phyloP scores from a whole-genome alignment of 2,329 filamentous ascomycete genomes.

The Aspergillus latus region DNA sequence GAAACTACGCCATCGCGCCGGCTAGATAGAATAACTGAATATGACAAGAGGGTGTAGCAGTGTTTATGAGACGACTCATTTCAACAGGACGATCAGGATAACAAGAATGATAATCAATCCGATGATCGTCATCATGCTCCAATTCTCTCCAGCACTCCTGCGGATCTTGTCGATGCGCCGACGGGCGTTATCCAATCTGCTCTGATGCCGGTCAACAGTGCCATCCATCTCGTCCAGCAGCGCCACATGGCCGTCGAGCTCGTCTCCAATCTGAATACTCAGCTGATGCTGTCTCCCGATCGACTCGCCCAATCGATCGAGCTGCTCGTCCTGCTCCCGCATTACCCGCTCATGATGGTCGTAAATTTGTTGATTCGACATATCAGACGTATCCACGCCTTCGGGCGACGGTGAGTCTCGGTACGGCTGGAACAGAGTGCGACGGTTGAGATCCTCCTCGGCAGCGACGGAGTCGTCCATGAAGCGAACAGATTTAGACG shows the following conservation, averaged over 20 bases:
- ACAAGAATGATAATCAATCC: slow-evolving; percentile 79
- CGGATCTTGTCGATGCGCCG: slow-evolving; percentile 70
- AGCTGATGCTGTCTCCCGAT: slow-evolving; percentile 89
- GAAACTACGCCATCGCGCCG: slow-evolving; percentile 12
- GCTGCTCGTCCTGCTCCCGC: slow-evolving; percentile 85
- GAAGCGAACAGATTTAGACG: slow-evolving; percentile 80
- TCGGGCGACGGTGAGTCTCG: slow-evolving; percentile 58
- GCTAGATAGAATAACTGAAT: slow-evolving; percentile 4
- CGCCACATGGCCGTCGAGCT: slow-evolving; percentile 85
- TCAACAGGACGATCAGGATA: slow-evolving; percentile 77
- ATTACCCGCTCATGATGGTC: slow-evolving; percentile 78
- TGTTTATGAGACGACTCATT: slow-evolving; percentile 46
- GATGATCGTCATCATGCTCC: slow-evolving; percentile 80
- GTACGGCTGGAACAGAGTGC: slow-evolving; percentile 59
- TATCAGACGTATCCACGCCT: slow-evolving; percentile 51
- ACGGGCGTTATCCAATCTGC: slow-evolving; percentile 71
- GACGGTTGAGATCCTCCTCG: slow-evolving; percentile 55
- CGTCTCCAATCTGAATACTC: slow-evolving; percentile 93
- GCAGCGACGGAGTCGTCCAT: slow-evolving; percentile 60
- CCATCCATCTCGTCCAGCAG: slow-evolving; percentile 88
- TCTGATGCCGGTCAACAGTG: slow-evolving; percentile 76
- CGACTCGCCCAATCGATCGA: slow-evolving; percentile 82
- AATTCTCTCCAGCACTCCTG: slow-evolving; percentile 75
- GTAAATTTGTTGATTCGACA: slow-evolving; percentile 85
- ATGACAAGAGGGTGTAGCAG: slow-evolving; percentile 5